Evolutionary conservation across 2,329 filamentous ascomycete species (phyloP).

Genomic region (Sarocladium oryzae): DNA sequence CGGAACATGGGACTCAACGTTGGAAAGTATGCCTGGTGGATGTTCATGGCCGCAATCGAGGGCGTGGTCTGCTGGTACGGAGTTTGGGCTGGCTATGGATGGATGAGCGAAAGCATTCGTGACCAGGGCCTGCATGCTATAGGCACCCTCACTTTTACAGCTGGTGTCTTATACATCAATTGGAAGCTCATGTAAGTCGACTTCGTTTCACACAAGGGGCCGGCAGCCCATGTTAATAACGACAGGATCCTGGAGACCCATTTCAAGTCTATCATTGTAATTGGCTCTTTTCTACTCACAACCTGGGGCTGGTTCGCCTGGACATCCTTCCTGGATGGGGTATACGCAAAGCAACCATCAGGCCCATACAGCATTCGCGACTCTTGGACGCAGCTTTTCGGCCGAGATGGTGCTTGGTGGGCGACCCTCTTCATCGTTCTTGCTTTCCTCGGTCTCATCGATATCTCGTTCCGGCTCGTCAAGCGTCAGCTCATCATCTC

Average conservation of each 20-base stretch:
- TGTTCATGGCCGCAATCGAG: slow-evolving; percentile 65
- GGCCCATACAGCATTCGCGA: slow-evolving; percentile 60
- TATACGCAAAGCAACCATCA: slow-evolving; percentile 47
- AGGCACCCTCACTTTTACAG: slow-evolving; percentile 65
- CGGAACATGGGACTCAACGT: slow-evolving; percentile 67
- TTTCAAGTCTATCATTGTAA: slow-evolving; percentile 62
- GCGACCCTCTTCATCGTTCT: slow-evolving; percentile 59
- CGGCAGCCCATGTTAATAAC: neutral
- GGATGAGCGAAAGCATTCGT: slow-evolving; percentile 40
- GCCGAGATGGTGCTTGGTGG: slow-evolving; percentile 69
- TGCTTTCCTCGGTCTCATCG: slow-evolving; percentile 53
- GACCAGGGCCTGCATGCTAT: slow-evolving; percentile 70
- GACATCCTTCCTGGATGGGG: slow-evolving; percentile 63
- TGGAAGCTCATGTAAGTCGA: slow-evolving; percentile 69
- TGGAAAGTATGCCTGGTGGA: slow-evolving; percentile 68
- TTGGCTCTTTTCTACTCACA: slow-evolving; percentile 51
- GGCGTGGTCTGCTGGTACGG: slow-evolving; percentile 70
- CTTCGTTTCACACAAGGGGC: neutral
- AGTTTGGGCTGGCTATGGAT: slow-evolving; percentile 44
- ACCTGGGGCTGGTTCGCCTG: slow-evolving; percentile 63
- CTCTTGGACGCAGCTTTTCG: slow-evolving; percentile 61
- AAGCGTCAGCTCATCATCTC: slow-evolving; percentile 40
- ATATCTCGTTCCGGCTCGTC: slow-evolving; percentile 51
- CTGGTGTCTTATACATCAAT: slow-evolving; percentile 66
- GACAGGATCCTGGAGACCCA: slow-evolving; percentile 65